phyloP scores from a whole-genome alignment of 352 stramenopile species.

The Globisporangium iwayamae region DNA sequence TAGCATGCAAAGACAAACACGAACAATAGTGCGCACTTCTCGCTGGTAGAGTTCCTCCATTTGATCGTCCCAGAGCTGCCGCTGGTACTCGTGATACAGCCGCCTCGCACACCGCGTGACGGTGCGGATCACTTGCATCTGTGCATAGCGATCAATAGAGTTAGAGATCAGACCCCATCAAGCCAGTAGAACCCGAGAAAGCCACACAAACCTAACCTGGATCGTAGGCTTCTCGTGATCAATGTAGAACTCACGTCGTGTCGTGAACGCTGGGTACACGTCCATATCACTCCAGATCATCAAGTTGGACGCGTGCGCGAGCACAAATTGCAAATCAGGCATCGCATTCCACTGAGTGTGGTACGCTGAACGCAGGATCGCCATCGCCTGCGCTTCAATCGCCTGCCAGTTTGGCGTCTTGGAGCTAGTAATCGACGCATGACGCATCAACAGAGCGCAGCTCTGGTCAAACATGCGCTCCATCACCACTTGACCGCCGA shows the following conservation, averaged over 20 bases:
- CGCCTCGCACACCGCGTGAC: conserved; percentile 54
- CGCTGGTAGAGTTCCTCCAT: conserved; percentile 38
- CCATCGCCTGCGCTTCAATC: conserved; percentile 47
- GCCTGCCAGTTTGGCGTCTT: conserved; percentile 27
- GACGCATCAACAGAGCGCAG: conserved; percentile 51
- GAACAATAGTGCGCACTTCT: conserved; percentile 21
- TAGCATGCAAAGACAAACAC: too few relatives aligned
- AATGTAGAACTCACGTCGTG: conserved; percentile 43
- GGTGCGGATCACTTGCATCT: conserved; percentile 77
- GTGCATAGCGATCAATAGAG: too few relatives aligned
- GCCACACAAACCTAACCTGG: conserved; percentile 18
- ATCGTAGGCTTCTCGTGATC: conserved; percentile 61
- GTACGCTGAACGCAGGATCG: conserved; percentile 61
- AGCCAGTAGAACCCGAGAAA: not conserved
- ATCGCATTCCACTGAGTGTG: conserved; percentile 62
- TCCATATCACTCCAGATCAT: conserved; percentile 83
- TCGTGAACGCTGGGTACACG: conserved; percentile 66
- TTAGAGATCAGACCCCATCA: not conserved
- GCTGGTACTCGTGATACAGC: conserved; percentile 78
- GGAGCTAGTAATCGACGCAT: conserved; percentile 26
- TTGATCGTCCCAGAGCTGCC: conserved; percentile 68
- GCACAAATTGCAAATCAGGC: conserved; percentile 39
- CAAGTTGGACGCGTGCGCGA: conserved; percentile 66
- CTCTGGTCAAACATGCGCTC: conserved; percentile 66
- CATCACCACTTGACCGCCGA: conserved; percentile 70